phyloP scores from a whole-genome alignment of 345 rosid species.

The Aurinia saxatilis region DNA sequence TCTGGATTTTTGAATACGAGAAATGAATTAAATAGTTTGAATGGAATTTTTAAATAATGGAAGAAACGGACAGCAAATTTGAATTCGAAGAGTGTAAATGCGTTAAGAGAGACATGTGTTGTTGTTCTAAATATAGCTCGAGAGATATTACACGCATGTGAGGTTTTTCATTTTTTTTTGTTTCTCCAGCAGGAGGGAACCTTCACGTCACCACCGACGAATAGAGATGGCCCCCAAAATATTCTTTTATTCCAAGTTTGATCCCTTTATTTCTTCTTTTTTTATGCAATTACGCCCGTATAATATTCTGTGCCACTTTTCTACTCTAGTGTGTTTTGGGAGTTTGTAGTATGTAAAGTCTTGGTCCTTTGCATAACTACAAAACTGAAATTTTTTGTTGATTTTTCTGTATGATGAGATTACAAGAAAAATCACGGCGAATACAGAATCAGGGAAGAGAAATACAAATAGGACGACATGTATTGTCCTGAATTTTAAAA shows the following conservation, averaged over 20 bases:
- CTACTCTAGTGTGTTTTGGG: too few species aligned
- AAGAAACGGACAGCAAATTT: constrained; percentile 15
- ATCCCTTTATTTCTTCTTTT: constrained; percentile 1
- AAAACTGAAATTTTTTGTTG: background rate
- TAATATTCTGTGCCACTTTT: background rate
- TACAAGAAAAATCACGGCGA: background rate
- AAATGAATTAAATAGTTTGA: background rate
- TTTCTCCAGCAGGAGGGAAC: constrained; percentile 19
- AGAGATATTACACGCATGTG: constrained; percentile 9
- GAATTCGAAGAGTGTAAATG: constrained; percentile 4
- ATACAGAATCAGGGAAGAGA: background rate
- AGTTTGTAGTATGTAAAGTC: too few species aligned
- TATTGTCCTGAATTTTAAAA: background rate
- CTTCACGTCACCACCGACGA: constrained; percentile 33
- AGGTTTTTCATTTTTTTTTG: too few species aligned
- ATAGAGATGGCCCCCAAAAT: background rate
- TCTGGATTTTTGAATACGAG: constrained; percentile 11
- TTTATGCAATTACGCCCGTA: background rate
- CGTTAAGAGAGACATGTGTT: constrained; percentile 23
- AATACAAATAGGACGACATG: constrained; percentile 13
- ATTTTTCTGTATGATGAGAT: background rate
- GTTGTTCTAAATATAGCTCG: constrained; percentile 19
- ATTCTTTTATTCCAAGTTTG: background rate
- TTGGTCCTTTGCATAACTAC: background rate
- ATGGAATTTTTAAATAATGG: background rate